phyloP scores from a whole-genome alignment of 306 rosid genomes.

The Ziziphus jujuba region DNA sequence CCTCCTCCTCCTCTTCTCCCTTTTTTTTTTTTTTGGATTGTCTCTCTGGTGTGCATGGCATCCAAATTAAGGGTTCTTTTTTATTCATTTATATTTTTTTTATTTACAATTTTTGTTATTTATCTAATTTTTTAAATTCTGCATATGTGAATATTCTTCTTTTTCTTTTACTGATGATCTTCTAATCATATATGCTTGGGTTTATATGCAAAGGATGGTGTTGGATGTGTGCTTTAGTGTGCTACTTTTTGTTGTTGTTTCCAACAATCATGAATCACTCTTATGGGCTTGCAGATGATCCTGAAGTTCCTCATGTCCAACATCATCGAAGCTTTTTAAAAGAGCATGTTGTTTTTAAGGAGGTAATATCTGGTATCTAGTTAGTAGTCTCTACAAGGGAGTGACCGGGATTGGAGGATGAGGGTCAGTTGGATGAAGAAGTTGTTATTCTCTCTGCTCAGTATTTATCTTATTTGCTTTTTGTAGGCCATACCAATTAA shows the following conservation, averaged over 20 bases:
- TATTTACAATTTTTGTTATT: too few species aligned
- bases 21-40: too few species aligned
- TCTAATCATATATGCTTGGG: too few species aligned
- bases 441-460: background rate
- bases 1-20: too few species aligned
- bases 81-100: background rate
- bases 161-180: too few species aligned
- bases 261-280: conserved; percentile 16
- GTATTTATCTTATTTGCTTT: conserved; percentile 17
- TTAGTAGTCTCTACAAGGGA: conserved; percentile 2
- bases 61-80: background rate
- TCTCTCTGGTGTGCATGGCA: background rate
- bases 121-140: too few species aligned
- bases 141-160: too few species aligned
- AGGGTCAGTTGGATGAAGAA: conserved; percentile 1
- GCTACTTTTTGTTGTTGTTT: conserved; percentile 5
- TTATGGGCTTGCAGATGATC: conserved; percentile 71
- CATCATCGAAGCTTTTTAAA: conserved; percentile 78
- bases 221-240: background rate
- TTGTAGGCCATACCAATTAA: conserved; percentile 90
- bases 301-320: conserved; percentile 64
- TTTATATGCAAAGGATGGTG: too few species aligned
- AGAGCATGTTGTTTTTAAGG: conserved; percentile 91
- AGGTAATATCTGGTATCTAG: conserved; percentile 48
- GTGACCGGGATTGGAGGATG: conserved; percentile 1